A percentile compares a stretch with the other conserved stretches of the same genome.
Conservation (phyloP, 352 stramenopile genomes). For the Phytopythium delawarense region DNA sequence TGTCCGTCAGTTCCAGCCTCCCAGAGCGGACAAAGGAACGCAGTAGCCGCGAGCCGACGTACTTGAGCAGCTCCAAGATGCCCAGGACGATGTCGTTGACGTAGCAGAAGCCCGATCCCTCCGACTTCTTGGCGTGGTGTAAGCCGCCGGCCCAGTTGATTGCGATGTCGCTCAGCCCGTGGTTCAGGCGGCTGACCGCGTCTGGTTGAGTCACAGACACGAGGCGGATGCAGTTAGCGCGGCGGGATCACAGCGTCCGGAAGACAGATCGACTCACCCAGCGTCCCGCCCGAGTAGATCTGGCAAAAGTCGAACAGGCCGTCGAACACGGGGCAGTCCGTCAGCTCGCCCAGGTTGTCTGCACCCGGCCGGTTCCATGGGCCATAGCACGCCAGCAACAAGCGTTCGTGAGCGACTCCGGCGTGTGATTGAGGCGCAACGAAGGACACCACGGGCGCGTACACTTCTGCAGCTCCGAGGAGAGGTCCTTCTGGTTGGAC, state of each 20-base stretch:
- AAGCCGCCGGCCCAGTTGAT: slow-evolving; percentile 98
- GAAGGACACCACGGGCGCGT: neutral
- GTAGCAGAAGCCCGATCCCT: slow-evolving; percentile 96
- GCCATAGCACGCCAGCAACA: neutral
- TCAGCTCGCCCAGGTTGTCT: slow-evolving; percentile 94
- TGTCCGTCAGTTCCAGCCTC: neutral
- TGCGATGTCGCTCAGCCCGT: slow-evolving; percentile 93
- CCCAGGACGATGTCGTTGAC: slow-evolving; percentile 99
- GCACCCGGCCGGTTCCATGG: neutral
- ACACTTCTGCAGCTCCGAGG: slow-evolving; percentile 21
- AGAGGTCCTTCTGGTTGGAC: slow-evolving; percentile 83
- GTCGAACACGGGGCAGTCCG: slow-evolving; percentile 98
- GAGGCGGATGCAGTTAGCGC: neutral
- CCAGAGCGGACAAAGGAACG: neutral
- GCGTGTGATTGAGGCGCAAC: neutral
- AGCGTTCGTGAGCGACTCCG: neutral
- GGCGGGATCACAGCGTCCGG: too few species aligned
- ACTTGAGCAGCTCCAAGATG: slow-evolving; percentile 98
- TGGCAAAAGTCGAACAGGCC: slow-evolving; percentile 98
- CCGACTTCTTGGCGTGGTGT: slow-evolving; percentile 98
- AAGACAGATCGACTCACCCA: slow-evolving; percentile 43
- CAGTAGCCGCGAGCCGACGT: slow-evolving; percentile 12
- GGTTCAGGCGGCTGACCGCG: slow-evolving; percentile 96
- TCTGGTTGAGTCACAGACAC: slow-evolving; percentile 40
- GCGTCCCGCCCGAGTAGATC: slow-evolving; percentile 94